These are phyloP conservation scores for Massarina eburnea DNA, from an alignment of 2,329 filamentous ascomycete genomes.

Conservation along the genomic window DNA sequence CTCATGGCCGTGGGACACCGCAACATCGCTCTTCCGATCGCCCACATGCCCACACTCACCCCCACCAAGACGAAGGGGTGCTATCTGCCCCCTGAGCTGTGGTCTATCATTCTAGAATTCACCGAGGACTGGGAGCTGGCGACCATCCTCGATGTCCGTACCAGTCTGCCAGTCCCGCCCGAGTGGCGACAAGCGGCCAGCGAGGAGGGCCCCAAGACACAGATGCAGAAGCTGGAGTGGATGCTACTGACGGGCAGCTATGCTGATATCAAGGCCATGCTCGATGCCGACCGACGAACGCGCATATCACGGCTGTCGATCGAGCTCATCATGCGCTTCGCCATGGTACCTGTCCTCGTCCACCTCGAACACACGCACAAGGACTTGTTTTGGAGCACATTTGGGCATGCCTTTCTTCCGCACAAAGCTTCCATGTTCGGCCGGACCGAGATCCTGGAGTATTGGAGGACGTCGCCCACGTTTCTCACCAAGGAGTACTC, in stretches of 20 bases:
- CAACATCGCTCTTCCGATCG: constrained; percentile 48
- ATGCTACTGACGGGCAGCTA: constrained; percentile 74
- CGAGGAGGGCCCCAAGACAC: constrained; percentile 67
- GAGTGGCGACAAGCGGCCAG: constrained; percentile 70
- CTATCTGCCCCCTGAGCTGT: constrained; percentile 77
- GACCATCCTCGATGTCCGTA: constrained; percentile 76
- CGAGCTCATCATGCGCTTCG: constrained; percentile 90
- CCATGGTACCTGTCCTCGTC: constrained; percentile 74
- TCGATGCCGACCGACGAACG: constrained; percentile 69
- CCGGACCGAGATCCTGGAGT: constrained; percentile 80
- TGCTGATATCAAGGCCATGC: constrained; percentile 70
- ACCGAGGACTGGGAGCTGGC: constrained; percentile 90
- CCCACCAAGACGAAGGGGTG: constrained; percentile 42
- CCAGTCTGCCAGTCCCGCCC: constrained; percentile 70
- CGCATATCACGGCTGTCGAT: constrained; percentile 81
- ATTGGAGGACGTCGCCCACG: constrained; percentile 82
- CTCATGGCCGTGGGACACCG: constrained; percentile 73
- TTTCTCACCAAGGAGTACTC: constrained; percentile 88
- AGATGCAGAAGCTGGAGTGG: constrained; percentile 81
- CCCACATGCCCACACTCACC: constrained; percentile 35
- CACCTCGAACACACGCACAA: constrained; percentile 68
- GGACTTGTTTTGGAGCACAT: constrained; percentile 83
- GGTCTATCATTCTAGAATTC: constrained; percentile 83
- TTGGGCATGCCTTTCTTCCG: constrained; percentile 77
- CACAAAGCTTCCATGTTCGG: constrained; percentile 90